Conservation (phyloP, 106 monocot genomes). For the Chionographis japonica region DNA sequence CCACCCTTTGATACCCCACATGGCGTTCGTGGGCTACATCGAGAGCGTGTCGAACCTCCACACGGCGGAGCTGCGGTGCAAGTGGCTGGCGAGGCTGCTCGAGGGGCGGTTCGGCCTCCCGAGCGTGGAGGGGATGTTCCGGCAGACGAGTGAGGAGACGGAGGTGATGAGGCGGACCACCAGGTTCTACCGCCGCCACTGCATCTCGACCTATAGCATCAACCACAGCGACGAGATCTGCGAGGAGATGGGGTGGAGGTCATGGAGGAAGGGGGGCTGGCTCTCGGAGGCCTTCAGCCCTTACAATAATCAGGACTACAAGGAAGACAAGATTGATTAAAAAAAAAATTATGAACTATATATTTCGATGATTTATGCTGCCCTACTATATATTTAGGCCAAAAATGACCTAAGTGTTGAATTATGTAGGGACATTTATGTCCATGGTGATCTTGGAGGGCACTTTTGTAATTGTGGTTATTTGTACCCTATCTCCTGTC, state of each 20-base stretch:
- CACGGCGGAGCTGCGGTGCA: slow-evolving; percentile 77
- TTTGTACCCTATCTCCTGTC: too few relatives aligned
- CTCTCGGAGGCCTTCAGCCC: slow-evolving; percentile 63
- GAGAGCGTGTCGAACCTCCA: slow-evolving; percentile 94
- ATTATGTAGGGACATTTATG: too few relatives aligned
- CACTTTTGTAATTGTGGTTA: too few relatives aligned
- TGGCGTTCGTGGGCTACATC: slow-evolving; percentile 84
- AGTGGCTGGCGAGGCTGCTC: slow-evolving; percentile 71
- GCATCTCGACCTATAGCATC: slow-evolving; percentile 94
- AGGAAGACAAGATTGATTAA: slow-evolving; percentile 16
- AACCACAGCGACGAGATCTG: slow-evolving; percentile 92
- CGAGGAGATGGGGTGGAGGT: slow-evolving; percentile 68
- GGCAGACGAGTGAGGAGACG: slow-evolving; percentile 36
- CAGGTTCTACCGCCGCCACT: slow-evolving; percentile 80
- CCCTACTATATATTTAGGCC: too few relatives aligned
- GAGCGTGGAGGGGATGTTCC: slow-evolving; percentile 44
- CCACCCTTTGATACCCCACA: slow-evolving; percentile 70
- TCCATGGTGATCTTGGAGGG: too few relatives aligned
- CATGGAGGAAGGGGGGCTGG: slow-evolving; percentile 69
- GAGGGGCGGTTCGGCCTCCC: slow-evolving; percentile 55
- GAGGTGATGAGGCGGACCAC: slow-evolving; percentile 77
- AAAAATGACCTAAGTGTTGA: too few relatives aligned
- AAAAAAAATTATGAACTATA: too few relatives aligned
- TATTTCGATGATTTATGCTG: too few relatives aligned
- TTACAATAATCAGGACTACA: slow-evolving; percentile 80